phyloP scores from a whole-genome alignment of 495 filamentous ascomycete species.

The Aspergillus indologenus region DNA sequence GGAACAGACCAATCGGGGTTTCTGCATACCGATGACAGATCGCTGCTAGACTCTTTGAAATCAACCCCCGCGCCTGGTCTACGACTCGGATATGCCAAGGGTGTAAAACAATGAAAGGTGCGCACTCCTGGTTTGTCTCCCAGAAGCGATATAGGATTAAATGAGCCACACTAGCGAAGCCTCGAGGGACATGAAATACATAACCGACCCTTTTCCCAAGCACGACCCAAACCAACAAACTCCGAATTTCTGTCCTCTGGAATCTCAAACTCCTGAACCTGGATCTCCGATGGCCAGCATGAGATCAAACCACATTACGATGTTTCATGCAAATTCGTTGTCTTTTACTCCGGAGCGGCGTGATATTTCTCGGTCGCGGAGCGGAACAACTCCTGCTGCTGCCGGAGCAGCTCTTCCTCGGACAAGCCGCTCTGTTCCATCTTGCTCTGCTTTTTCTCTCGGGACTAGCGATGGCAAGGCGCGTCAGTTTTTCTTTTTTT shows the following conservation, averaged over 20 bases:
- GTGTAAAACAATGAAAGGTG: too few species aligned
- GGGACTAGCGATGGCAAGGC: slow-evolving; percentile 54
- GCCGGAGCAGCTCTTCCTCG: slow-evolving; percentile 79
- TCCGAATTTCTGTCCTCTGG: slow-evolving; percentile 16
- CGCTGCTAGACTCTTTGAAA: too few species aligned
- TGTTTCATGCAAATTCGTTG: slow-evolving; percentile 3
- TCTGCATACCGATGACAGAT: too few species aligned
- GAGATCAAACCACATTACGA: slow-evolving; percentile 22
- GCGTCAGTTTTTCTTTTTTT: slow-evolving; percentile 9
- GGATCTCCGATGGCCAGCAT: slow-evolving; percentile 40
- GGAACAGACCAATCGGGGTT: too few species aligned
- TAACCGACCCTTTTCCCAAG: not conserved
- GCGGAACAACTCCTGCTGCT: slow-evolving; percentile 89
- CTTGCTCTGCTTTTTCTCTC: slow-evolving; percentile 96
- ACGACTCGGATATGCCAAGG: too few species aligned
- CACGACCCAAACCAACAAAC: slow-evolving; percentile 13
- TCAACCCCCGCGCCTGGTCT: too few species aligned
- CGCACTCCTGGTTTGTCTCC: not conserved
- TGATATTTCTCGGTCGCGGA: slow-evolving; percentile 76
- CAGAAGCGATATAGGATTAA: not conserved
- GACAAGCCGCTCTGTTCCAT: slow-evolving; percentile 89
- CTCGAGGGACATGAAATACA: not conserved
- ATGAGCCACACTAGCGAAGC: not conserved
- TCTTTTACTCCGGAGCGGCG: slow-evolving; percentile 40
- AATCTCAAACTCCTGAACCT: slow-evolving; percentile 26